A percentile compares a stretch with the other conserved stretches of the same genome.
phyloP scores from a whole-genome alignment of 306 rosid species.

The Trichosanthes cucumerina region DNA sequence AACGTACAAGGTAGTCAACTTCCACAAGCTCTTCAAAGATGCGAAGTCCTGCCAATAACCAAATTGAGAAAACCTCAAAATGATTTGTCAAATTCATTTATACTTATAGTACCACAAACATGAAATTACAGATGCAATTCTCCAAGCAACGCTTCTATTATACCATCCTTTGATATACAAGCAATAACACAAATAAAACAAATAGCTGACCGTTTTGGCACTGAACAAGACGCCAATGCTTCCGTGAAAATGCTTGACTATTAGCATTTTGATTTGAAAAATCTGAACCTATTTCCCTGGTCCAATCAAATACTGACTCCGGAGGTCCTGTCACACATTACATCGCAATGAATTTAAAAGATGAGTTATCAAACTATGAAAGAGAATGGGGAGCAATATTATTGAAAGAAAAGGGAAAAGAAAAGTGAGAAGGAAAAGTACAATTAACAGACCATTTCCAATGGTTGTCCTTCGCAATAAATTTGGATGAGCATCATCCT shows the following conservation, averaged over 20 bases:
- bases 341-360: background rate
- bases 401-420: background rate
- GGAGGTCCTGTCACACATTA: slow-evolving; percentile 73
- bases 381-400: background rate
- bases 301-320: slow-evolving; percentile 79
- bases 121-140: background rate
- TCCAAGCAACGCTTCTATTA: slow-evolving; percentile 9
- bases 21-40: slow-evolving; percentile 90
- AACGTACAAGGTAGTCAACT: slow-evolving; percentile 92
- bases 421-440: slow-evolving; percentile 16
- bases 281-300: slow-evolving; percentile 73
- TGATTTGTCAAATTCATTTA: slow-evolving; percentile 17
- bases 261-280: slow-evolving; percentile 63
- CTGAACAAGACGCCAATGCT: slow-evolving; percentile 96
- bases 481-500: slow-evolving; percentile 70
- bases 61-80: slow-evolving; percentile 12
- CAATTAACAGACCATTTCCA: slow-evolving; percentile 64
- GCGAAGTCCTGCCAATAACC: slow-evolving; percentile 69
- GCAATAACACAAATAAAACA: slow-evolving; percentile 3
- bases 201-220: slow-evolving; percentile 67
- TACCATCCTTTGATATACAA: slow-evolving; percentile 11
- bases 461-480: slow-evolving; percentile 79
- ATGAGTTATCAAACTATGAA: background rate
- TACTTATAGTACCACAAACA: background rate
- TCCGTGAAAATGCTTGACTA: slow-evolving; percentile 88